Evolutionary conservation across 768 basidiomycete genomes (phyloP), one percentile per base, ranked within the genome.

Genomic region (Kwoniella sp.): DNA sequence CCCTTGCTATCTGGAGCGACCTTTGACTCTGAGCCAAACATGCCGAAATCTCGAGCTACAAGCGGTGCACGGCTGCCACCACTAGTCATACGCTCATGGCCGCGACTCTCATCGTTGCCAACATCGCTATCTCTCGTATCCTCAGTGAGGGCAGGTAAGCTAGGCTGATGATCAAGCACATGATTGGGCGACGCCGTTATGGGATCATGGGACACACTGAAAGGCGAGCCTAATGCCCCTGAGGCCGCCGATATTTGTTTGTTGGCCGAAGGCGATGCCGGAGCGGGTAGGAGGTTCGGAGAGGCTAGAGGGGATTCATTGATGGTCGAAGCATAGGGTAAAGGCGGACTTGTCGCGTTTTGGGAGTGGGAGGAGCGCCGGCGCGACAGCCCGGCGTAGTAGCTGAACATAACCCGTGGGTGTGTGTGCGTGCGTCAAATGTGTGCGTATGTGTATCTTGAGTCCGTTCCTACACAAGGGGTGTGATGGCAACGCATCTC

Each of bases 31-130:
- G 55, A 13, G 7, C 55, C 62, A 30, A 45, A 45, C 52, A 65
- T 38, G 3, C 57, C 63, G 41, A 65, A 65, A 65, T 65, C 63
- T 28, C 52, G 56, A 8, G 63, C 20, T 29, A 65, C 26, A 4
- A 65, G 51, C 12, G 63, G 63, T 45, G 41, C 56, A 5, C 38
- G 38, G 25, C 34, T 52, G 13, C 57, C 63, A 34, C 13, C 63
- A 20, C 56, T 65, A 17, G 26, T 48, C 17, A 56, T 17, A 17
- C 51, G 30, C 8, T 47, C 51, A 25, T 11, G 20, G 25, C 25
- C 41, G 23, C 47, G 28, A n/a, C 58, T 4, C 30, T 53, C 12
- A 12, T 7, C 41, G 23, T 54, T 11, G 5, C 45, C 50, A 29
- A 48, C 28, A 34, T 50, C 41, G 41, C 34, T 30, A 23, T 60